phyloP scores from a whole-genome alignment of 2,329 filamentous ascomycete species.

The Talaromyces marneffei region DNA sequence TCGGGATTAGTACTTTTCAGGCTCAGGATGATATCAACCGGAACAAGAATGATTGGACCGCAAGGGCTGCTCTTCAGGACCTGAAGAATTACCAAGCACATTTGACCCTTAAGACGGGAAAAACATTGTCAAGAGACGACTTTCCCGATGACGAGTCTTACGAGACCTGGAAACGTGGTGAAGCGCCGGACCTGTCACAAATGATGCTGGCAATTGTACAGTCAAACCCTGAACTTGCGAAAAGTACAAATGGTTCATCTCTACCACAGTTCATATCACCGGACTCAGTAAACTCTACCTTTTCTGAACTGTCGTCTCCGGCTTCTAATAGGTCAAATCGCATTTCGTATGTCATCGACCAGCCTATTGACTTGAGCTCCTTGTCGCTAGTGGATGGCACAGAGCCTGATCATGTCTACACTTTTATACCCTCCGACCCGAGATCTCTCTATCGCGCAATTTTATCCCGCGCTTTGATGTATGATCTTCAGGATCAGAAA shows the following conservation, averaged over 20 bases:
- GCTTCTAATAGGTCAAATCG: conserved; percentile 42
- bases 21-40: conserved; percentile 83
- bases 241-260: conserved; percentile 58
- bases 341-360: conserved; percentile 57
- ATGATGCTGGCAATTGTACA: conserved; percentile 91
- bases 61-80: conserved; percentile 82
- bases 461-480: conserved; percentile 65
- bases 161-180: conserved; percentile 84
- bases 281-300: conserved; percentile 35
- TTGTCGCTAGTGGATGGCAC: conserved; percentile 54
- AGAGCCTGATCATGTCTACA: conserved; percentile 58
- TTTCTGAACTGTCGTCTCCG: conserved; percentile 43
- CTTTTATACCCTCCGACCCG: conserved; percentile 81
- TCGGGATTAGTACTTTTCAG: conserved; percentile 70
- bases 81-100: conserved; percentile 90
- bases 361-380: conserved; percentile 54
- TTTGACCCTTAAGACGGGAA: conserved; percentile 70
- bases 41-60: conserved; percentile 77
- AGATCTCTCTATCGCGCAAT: conserved; percentile 78
- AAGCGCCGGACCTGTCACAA: conserved; percentile 77
- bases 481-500: conserved; percentile 54
- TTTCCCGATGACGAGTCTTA: conserved; percentile 88
- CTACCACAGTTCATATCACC: conserved; percentile 50
- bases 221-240: conserved; percentile 77
- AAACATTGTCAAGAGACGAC: conserved; percentile 72